phyloP scores from a whole-genome alignment of 1,284 basidiomycete genomes.

The Pseudozyma sp. region DNA sequence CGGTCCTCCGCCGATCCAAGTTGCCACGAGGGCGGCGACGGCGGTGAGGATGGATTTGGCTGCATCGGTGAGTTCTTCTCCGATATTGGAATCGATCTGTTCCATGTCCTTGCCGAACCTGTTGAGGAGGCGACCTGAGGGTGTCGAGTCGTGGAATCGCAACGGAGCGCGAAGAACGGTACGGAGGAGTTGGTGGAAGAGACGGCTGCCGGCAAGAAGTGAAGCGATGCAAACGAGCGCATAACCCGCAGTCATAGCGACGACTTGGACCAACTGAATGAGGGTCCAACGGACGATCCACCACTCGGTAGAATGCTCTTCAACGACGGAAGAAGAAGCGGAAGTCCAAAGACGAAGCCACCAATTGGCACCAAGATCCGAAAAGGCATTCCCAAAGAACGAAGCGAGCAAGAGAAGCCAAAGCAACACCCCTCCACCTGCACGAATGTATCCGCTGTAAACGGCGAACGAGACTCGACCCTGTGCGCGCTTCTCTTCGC shows the following conservation, averaged over 20 bases:
- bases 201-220: constrained; percentile 77
- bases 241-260: constrained; percentile 75
- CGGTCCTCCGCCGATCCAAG: constrained; percentile 78
- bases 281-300: constrained; percentile 76
- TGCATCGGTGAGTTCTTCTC: constrained; percentile 64
- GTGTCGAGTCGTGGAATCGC: constrained; percentile 84
- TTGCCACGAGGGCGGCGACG: constrained; percentile 73
- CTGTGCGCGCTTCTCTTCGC: constrained; percentile 30
- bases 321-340: background rate
- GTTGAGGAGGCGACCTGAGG: constrained; percentile 85
- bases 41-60: constrained; percentile 51
- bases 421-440: constrained; percentile 33
- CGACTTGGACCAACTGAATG: constrained; percentile 78
- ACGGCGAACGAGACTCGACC: constrained; percentile 39
- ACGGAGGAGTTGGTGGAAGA: constrained; percentile 74
- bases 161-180: constrained; percentile 77
- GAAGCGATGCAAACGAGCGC: constrained; percentile 75
- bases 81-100: constrained; percentile 80
- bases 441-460: constrained; percentile 37
- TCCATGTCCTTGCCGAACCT: constrained; percentile 80
- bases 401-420: constrained; percentile 22
- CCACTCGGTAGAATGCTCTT: constrained; percentile 59
- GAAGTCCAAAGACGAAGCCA: constrained; percentile 39
- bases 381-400: constrained; percentile 20
- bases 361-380: constrained; percentile 31